A percentile compares a stretch with the other conserved stretches of the same genome.
Evolutionary conservation across 495 filamentous ascomycete genomes (phyloP).

Genomic region (Tetracladium marchalianum): DNA sequence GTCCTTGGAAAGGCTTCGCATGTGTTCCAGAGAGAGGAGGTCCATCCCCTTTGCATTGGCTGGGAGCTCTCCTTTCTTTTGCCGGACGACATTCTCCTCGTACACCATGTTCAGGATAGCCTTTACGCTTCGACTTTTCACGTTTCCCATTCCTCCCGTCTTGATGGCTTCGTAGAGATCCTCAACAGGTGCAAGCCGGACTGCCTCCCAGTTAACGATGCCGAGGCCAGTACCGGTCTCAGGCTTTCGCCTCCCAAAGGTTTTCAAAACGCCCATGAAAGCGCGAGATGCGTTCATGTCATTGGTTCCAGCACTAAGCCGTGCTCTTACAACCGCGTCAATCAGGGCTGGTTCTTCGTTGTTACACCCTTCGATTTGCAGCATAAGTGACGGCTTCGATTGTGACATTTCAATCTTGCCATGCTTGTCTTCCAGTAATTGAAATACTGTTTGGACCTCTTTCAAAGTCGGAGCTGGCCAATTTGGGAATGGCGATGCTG

Average conservation of each 20-base stretch:
- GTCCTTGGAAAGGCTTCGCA: slow-evolving; percentile 55
- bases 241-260: slow-evolving; percentile 42
- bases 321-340: slow-evolving; percentile 76
- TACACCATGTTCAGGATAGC: slow-evolving; percentile 71
- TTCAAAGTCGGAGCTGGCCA: slow-evolving; percentile 54
- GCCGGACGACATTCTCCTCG: slow-evolving; percentile 44
- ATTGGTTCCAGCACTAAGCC: slow-evolving; percentile 68
- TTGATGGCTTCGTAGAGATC: slow-evolving; percentile 68
- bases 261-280: slow-evolving; percentile 58
- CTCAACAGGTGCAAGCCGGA: slow-evolving; percentile 49
- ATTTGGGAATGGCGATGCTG: slow-evolving; percentile 52
- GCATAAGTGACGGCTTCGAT: slow-evolving; percentile 29
- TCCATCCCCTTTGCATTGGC: slow-evolving; percentile 28
- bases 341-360: slow-evolving; percentile 89
- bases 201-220: slow-evolving; percentile 80
- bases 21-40: slow-evolving; percentile 63
- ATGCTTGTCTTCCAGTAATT: slow-evolving; percentile 54
- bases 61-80: no score
- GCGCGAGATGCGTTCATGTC: slow-evolving; percentile 56
- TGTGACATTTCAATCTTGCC: slow-evolving; percentile 63
- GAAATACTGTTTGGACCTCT: slow-evolving; percentile 60
- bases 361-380: slow-evolving; percentile 63
- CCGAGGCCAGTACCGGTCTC: slow-evolving; percentile 37
- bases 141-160: slow-evolving; percentile 56
- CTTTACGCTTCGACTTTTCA: slow-evolving; percentile 74